A percentile compares a stretch with the other conserved stretches of the same genome.
These are phyloP conservation scores for Acanthamoeba rhysodes DNA, from an alignment of 208 protist genomes.

Conservation along the genomic window DNA sequence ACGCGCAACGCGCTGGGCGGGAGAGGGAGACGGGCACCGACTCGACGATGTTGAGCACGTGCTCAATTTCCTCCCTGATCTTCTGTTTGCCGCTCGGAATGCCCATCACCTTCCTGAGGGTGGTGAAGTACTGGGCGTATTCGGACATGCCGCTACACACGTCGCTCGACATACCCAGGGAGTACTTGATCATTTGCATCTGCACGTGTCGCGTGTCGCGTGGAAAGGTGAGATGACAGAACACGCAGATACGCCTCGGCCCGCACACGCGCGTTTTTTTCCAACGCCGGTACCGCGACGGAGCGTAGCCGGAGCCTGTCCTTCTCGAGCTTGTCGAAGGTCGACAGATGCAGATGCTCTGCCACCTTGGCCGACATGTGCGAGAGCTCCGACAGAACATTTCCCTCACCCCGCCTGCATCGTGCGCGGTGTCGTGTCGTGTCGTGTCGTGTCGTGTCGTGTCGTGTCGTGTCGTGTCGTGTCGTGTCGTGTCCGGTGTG, in stretches of 20 bases:
- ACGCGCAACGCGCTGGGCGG: background rate
- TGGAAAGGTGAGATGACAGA: background rate
- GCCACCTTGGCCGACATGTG: constrained; percentile 14
- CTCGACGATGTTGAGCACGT: constrained; percentile 54
- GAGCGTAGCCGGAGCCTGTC: background rate
- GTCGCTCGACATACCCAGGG: constrained; percentile 24
- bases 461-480: too few relatives aligned
- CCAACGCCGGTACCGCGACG: background rate
- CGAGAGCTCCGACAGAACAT: constrained; percentile 12
- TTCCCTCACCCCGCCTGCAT: background rate
- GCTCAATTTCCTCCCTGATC: constrained; percentile 10
- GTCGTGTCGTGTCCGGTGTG: too few relatives aligned
- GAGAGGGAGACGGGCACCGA: background rate
- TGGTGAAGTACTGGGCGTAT: constrained; percentile 47
- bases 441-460: too few relatives aligned
- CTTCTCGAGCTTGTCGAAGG: background rate
- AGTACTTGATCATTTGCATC: constrained; percentile 60
- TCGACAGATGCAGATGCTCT: background rate
- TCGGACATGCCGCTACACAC: constrained; percentile 32
- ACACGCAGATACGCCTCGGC: background rate
- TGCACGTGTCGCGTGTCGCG: background rate
- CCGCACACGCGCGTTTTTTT: too few relatives aligned
- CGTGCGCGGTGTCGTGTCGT: background rate
- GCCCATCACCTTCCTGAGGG: background rate
- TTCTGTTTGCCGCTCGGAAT: background rate